Base-by-base conservation (phyloP, 202 grass and related monocot genomes). In the Carex arenaria region DNA sequence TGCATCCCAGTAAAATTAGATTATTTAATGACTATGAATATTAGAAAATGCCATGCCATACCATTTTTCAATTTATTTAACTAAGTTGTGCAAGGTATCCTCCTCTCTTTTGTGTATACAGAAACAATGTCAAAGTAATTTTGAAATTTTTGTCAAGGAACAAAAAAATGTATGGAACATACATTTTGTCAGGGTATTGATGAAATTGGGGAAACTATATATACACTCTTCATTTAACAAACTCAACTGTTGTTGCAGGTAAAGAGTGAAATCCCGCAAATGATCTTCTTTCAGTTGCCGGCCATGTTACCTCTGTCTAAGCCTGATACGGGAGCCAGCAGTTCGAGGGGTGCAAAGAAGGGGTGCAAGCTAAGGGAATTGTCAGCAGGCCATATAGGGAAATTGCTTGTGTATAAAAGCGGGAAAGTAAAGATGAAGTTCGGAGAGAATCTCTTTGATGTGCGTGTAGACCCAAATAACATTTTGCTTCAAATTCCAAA, bases 261-360 rank as follows among this genome's bases (percentile, higher is more conserved):
- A 77, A 23, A 80, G 53, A 79, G 61, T 22, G 40, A 86, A 11
- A 77, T 81, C 79, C 72, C 87, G 67, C 87, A 89, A 23, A 85
- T 96, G 43, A 72, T 99, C 32, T 89, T 96, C 70, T 89, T 99
- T 71, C 91, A 94, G 80, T 82, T 99, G 54, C 96, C 96, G 56
- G 10, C 64, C 67, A 2, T 60, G 79, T 90, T 92, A 83, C 94
- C 92, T 30, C 81, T 85, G 45, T 47, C 69, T 26, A 73, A 79
- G 67, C 65, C 4, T 78, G 66, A 51, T 40, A 40, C 5, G 34
- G 34, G 34, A 4, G 34, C 80, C 23, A 78, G 63, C 83, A 67
- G 14, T 79, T 20, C 7, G 18, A 61, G n/a, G n/a, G 59, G 59
- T 60, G 18, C 56, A 60, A 19, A 19, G 56, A 60, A 83, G 0